Evolutionary conservation across 495 filamentous ascomycete genomes (phyloP).

Genomic region (Neurospora sp.): DNA sequence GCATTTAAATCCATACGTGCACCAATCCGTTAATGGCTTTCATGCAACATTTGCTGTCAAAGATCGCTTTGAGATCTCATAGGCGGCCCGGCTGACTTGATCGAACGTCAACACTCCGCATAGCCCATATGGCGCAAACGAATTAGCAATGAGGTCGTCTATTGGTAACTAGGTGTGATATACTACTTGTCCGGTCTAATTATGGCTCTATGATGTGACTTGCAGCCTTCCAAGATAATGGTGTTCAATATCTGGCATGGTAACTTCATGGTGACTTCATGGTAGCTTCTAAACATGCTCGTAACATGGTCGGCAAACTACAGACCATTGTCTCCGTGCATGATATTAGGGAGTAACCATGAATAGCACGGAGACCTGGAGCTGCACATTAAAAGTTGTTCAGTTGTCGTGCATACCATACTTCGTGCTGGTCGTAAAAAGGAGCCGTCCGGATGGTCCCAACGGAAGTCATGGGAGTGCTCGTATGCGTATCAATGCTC

Average conservation of each 20-base stretch:
- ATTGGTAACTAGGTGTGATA: background rate
- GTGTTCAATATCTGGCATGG: background rate
- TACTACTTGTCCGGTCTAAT: background rate
- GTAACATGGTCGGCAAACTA: background rate
- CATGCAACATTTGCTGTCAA: background rate
- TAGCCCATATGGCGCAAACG: background rate
- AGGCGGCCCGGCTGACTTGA: background rate
- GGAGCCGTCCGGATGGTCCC: background rate
- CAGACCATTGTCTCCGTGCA: background rate
- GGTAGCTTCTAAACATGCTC: background rate
- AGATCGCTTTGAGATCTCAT: background rate
- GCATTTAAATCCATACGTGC: background rate
- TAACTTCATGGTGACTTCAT: background rate
- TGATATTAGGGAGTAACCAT: background rate
- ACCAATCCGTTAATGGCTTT: background rate
- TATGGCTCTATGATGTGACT: background rate
- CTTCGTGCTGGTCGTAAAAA: background rate
- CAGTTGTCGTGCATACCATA: background rate
- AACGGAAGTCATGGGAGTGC: background rate
- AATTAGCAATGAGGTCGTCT: background rate
- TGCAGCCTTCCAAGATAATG: background rate
- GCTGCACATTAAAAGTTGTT: background rate
- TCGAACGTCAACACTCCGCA: background rate
- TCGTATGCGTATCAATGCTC: background rate
- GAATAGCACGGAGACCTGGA: background rate